Base-by-base conservation (phyloP, 2,329 filamentous ascomycete species). In the Tolypocladium guangdongense region DNA sequence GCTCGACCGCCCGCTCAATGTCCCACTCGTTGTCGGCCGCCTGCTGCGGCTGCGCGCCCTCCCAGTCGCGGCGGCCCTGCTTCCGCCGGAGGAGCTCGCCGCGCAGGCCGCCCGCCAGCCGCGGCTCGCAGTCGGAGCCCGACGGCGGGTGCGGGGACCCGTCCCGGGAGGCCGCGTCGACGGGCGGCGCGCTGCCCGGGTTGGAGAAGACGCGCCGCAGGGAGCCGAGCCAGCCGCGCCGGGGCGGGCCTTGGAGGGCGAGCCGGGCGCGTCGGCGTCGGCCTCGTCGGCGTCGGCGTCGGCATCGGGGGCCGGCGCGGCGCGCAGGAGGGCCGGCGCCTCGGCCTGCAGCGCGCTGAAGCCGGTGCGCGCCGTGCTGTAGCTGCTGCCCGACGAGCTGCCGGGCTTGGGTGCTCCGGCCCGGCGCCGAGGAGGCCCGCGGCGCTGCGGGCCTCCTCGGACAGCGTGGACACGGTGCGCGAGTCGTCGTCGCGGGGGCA, bases 1-100 rank as follows among this genome's bases (percentile, higher is more conserved):
- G 80, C 70, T 89, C 84, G 1, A 86, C 80, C 2, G 87, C 86
- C 53, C 78, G 76, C 66, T 91, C 87, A 39, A 91, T 81, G 60
- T 90, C 87, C 87, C 87, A 88, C 52, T 90, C 86, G 67, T 82
- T 84, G 53, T 86, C 82, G 35, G 73, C 71, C 37, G 64, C 63
- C 48, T 60, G 55, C 69, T 51, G 72, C 62, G 52, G 64, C 60
- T 66, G 51, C 64, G 62, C 67, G 6, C 58, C 64, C 56, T 78
- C 75, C 79, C 80, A 83, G 39, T 76, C 78, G 11, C 72, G 73
- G 4, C 78, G 71, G 10, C 80, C 79, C 49, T 81, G 78, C 66
- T 80, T 81, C 60, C 78, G 65, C 35, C 77, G 69, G 55, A 81
- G 69, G 55, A 82, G 66, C 58, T 78, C 73, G 16, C 74, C 74